Base-by-base conservation (phyloP, 495 filamentous ascomycete genomes). In the Cercophora newfieldiana region DNA sequence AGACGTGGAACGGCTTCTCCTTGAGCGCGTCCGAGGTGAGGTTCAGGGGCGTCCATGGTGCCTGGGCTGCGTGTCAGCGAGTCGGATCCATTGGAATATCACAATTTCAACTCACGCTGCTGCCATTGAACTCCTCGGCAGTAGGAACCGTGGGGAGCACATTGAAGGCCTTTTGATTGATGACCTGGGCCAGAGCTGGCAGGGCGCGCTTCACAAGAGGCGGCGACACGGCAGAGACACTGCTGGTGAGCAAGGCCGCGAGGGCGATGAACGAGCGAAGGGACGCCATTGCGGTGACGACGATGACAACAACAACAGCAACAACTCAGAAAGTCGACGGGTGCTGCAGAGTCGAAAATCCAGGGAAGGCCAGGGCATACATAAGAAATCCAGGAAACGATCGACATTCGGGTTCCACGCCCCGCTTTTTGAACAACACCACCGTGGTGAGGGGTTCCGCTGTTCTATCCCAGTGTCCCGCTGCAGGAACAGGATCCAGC, bases 1-100 rank as follows among this genome's bases (percentile, higher is more conserved):
- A 82, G 50, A 82, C 69, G 63, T 83, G 81, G 62, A 83, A 83
- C 0, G 81, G 81, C 63, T 75, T 77, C 12, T 73, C 74, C 0
- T 54, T 48, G 14, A 82, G 70, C 7, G 64, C 68, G 33, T 69
- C 69, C 6, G 67, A 59, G 21, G 74, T 75, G 22, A 55, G 30
- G 74, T 68, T 57, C 71, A 72, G n/a, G 71, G 80, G 2, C 72
- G 48, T 30, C 66, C 66, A 68, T 24, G 66, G 66, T 8, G 61
- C 8, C 66, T 68, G 47, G n/a, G 10, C 21, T 19, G 48, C 22
- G 30, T 25, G 19, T 51, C 18, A 48, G 54, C 14, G 4, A 30
- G 12, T 12, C 24, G 29, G 37, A 44, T 57, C 21, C 25, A 6
- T 26, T 69, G 54, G 0, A 10, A 33, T 24, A 19, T 2, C 1